Conservation (phyloP, 495 filamentous ascomycete species). For the Aspergillus ostianus region DNA sequence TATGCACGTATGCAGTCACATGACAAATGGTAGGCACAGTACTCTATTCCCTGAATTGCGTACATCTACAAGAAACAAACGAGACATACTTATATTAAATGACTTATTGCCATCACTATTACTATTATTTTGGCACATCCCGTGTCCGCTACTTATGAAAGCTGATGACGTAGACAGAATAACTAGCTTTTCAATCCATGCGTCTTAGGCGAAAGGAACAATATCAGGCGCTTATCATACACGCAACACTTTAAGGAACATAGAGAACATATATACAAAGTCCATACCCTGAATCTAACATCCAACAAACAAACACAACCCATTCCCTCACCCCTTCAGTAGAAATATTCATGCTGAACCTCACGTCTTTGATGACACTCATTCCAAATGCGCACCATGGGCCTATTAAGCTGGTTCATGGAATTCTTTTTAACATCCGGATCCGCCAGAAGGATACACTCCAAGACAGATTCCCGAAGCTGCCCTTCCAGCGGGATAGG, state of each 20-base stretch:
- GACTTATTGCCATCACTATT: no score
- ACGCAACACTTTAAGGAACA: not conserved
- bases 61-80: no score
- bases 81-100: no score
- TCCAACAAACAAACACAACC: not conserved
- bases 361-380: conserved; percentile 22
- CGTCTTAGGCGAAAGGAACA: not conserved
- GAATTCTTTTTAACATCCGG: conserved; percentile 36
- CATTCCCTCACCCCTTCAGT: not conserved
- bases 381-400: conserved; percentile 22
- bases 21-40: no score
- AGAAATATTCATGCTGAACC: not conserved
- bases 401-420: conserved; percentile 13
- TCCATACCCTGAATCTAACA: not conserved
- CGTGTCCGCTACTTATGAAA: no score
- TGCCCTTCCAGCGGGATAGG: conserved; percentile 43
- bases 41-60: no score
- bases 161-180: no score
- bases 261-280: not conserved
- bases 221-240: not conserved
- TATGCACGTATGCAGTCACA: no score
- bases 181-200: not conserved
- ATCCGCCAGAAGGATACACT: conserved; percentile 54
- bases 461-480: conserved; percentile 40
- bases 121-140: no score